Base-by-base conservation (phyloP, 139 green algal species). In the Micromonas pusilla region DNA sequence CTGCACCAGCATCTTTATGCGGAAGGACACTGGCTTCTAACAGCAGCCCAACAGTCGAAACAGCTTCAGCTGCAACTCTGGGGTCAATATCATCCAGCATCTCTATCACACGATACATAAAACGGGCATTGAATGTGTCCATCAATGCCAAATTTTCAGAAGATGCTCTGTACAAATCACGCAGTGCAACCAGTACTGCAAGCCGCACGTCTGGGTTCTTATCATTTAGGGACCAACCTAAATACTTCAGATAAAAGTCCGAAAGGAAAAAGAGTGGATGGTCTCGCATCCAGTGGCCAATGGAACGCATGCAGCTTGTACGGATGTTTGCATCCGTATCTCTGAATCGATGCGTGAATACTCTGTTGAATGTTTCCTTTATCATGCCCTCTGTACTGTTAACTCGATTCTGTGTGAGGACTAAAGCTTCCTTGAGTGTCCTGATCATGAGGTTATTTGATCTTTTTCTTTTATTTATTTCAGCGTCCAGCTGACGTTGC, bases 211-310 rank as follows among this genome's bases (percentile, higher is more conserved):
- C 0, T 2, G 88, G 60, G 13, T 88, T 84, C 83, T 89, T 90
- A 88, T 98, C 94, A 28, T 87, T 92, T 32, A 98, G 81, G 4
- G 89, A 88, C 93, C 94, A 98, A 3, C 90, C 94, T n/a, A 98
- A 73, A 88, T 98, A 98, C 85, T 98, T 97, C 71, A 98, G 87
- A 86, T 96, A 95, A 0, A 83, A 32, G 74, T 97, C 91, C 21
- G 84, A 79, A 52, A 97, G 83, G 81, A 94, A 98, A 54, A 84
- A 73, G 0, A 86, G 70, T 9, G 94, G 93, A 60, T 88, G 66
- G 6, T 79, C 65, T 25, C 32, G n/a, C 20, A 94, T 87, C 93
- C 94, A 98, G 67, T 73, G 19, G 0, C 92, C 93, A n/a, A 98
- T 84, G n/a, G 86, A 82, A 30, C 82, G 68, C 26, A 97, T 90